Evolutionary conservation across 1,284 basidiomycete genomes (phyloP).

Genomic region (Cutaneotrichosporon sp.): DNA sequence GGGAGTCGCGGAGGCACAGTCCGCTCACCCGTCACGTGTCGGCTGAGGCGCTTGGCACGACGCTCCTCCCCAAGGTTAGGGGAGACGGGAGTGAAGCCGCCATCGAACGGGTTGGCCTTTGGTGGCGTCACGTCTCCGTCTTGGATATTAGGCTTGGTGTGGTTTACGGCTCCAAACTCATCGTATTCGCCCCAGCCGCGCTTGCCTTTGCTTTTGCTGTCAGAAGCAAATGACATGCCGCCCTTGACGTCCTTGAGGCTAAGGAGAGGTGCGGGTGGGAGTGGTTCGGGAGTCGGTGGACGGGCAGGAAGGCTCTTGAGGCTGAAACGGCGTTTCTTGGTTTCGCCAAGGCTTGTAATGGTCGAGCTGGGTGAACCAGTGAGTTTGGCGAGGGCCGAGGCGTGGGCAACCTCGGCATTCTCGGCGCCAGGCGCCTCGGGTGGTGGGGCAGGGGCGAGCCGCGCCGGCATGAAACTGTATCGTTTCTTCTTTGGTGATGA

Average conservation of each 20-base stretch:
- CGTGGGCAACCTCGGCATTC: neutral
- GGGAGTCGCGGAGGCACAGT: neutral
- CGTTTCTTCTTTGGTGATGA: neutral
- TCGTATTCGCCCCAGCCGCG: constrained; percentile 4
- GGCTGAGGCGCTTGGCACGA: constrained; percentile 1
- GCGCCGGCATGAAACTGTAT: neutral
- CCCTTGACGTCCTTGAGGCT: constrained; percentile 6
- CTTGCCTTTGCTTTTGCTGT: neutral
- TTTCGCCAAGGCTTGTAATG: neutral
- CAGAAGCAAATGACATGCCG: neutral
- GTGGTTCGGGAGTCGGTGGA: neutral
- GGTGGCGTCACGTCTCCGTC: neutral
- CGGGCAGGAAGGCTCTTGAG: neutral
- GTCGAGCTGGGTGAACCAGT: neutral
- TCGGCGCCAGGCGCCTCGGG: neutral
- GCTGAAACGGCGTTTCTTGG: neutral
- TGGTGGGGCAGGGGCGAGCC: neutral
- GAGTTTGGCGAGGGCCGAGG: constrained; percentile 3
- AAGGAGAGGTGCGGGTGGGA: neutral
- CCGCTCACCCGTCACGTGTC: constrained; percentile 1
- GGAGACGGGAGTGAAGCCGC: constrained; percentile 3
- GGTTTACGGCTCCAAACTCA: neutral
- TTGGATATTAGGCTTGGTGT: neutral
- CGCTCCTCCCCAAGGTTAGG: neutral
- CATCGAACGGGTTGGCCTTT: neutral